Conservation (phyloP, 164 flowering plant genomes). For the Buxus sempervirens region DNA sequence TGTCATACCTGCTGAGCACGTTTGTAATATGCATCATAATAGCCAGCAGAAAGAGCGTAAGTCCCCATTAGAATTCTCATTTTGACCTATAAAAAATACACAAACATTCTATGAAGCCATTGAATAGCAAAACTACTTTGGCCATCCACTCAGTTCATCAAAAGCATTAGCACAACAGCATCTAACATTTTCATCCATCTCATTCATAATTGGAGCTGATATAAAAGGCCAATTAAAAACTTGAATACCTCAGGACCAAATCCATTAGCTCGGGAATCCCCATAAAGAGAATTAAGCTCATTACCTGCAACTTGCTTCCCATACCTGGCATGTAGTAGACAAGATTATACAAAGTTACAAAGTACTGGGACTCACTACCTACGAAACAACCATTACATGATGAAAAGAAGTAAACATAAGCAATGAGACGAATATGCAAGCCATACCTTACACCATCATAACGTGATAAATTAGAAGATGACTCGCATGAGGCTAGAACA, state of each 20-base stretch:
- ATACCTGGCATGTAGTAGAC: constrained; percentile 41
- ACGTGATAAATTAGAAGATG: constrained; percentile 93
- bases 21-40: constrained; percentile 98
- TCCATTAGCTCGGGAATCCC: constrained; percentile 80
- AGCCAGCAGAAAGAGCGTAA: constrained; percentile 97
- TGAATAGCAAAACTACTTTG: neutral
- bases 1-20: constrained; percentile 88
- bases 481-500: constrained; percentile 84
- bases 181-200: neutral
- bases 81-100: constrained; percentile 60
- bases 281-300: constrained; percentile 69
- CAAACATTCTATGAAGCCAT: neutral
- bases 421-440: neutral
- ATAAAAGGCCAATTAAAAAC: neutral
- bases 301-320: constrained; percentile 78
- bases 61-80: constrained; percentile 97
- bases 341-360: neutral
- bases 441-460: constrained; percentile 94
- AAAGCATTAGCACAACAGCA: constrained; percentile 1
- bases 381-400: neutral
- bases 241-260: constrained; percentile 83
- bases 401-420: neutral
- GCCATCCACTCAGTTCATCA: neutral
- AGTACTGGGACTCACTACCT: neutral
- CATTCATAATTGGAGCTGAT: neutral